Evolutionary conservation across 2,329 filamentous ascomycete species (phyloP).

Genomic region (Chaetomium sp.): DNA sequence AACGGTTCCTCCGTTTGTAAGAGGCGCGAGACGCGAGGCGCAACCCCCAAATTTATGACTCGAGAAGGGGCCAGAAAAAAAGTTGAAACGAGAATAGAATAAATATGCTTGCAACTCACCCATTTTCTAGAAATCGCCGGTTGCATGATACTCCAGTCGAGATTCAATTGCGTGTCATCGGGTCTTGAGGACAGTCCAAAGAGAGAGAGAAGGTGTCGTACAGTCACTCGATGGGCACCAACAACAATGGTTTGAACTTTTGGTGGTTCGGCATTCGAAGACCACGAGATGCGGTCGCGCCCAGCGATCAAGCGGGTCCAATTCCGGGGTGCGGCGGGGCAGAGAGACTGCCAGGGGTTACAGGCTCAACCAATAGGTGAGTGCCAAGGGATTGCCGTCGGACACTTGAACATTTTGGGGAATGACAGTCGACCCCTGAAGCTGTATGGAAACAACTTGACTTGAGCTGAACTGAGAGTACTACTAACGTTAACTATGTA

Average conservation of each 20-base stretch:
- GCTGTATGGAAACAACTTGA: too few relatives aligned
- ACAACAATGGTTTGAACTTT: neutral
- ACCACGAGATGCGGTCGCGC: neutral
- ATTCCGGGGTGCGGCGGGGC: neutral
- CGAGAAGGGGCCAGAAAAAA: neutral
- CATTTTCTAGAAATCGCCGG: slow-evolving; percentile 24
- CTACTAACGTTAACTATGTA: too few relatives aligned
- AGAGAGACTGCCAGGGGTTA: neutral
- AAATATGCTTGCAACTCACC: slow-evolving; percentile 19
- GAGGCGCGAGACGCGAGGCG: too few relatives aligned
- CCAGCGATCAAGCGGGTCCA: neutral
- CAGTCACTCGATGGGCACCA: neutral
- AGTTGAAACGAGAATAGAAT: neutral
- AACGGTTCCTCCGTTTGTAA: neutral
- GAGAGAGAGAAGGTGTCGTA: neutral
- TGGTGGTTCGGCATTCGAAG: neutral
- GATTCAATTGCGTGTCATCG: slow-evolving; percentile 1
- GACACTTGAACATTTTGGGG: too few relatives aligned
- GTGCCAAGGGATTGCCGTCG: too few relatives aligned
- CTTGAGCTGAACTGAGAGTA: too few relatives aligned
- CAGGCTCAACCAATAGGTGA: neutral
- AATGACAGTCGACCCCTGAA: too few relatives aligned
- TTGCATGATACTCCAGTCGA: slow-evolving; percentile 21
- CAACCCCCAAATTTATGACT: too few relatives aligned
- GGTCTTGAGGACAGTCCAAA: neutral